Base-by-base conservation (phyloP, 257 asterid species). In the Ocimum tenuiflorum region DNA sequence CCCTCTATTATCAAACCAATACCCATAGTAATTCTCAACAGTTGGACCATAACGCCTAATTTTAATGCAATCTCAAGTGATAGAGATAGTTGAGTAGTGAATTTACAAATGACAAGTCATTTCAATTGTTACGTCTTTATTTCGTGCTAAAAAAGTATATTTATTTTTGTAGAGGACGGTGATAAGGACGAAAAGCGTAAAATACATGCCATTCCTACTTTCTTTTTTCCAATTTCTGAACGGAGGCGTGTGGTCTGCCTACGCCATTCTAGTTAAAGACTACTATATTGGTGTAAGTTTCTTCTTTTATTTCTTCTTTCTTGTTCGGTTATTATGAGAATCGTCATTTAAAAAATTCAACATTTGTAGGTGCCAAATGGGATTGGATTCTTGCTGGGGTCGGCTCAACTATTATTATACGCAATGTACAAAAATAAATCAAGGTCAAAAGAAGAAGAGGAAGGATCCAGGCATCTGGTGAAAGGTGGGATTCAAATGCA, bases 121-220 rank as follows among this genome's bases (percentile, higher is more conserved):
- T n/a, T n/a, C n/a, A n/a, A n/a, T n/a, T n/a, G n/a, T n/a, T n/a
- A n/a, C n/a, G n/a, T n/a, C n/a, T n/a, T n/a, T n/a, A n/a, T n/a
- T n/a, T n/a, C n/a, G n/a, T n/a, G n/a, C n/a, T n/a, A 27, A 27
- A 27, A 4, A 4, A 36, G 8, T 38, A 38, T 8, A 15, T 45
- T 58, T 18, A n/a, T n/a, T 42, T 8, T n/a, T 18, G 36, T 70
- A 88, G 96, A 79, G 80, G 58, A 84, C 73, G 0, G 95, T 88
- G 77, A 79, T 88, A 12, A 75, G 68, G 75, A 85, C 19, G 81
- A 87, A 73, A 73, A 87, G 96, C 54, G 94, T 89, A 4, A 76
- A 80, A 65, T 89, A 83, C 67, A 87, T 87, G 94, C 96, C 96
- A 0, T 87, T 87, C 45, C 71, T 64, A 12, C 87, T 87, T 4